These are phyloP conservation scores for Teunomyces barrocoloradensis DNA, from an alignment of 805 yeast genomes.

Conservation along the genomic window DNA sequence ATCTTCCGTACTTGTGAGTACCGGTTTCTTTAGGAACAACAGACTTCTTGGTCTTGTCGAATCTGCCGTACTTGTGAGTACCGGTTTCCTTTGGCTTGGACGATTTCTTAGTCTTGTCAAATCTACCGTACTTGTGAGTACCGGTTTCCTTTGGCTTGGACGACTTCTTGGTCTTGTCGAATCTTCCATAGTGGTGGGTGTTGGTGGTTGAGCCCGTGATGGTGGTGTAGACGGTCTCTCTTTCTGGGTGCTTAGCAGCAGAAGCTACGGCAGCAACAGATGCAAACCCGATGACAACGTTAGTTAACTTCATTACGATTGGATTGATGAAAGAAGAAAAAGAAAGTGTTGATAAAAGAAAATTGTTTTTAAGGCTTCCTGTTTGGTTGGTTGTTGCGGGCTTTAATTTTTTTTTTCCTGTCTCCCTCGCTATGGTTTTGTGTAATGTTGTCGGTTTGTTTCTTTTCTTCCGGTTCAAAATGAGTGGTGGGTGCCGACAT, in stretches of 20 bases:
- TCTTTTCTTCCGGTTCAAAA: neutral
- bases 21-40: slow-evolving; percentile 24
- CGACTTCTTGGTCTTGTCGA: slow-evolving; percentile 47
- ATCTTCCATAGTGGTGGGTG: slow-evolving; percentile 58
- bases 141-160: slow-evolving; percentile 23
- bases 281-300: slow-evolving; percentile 39
- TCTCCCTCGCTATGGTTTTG: neutral
- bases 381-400: slow-evolving; percentile 3
- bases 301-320: slow-evolving; percentile 42
- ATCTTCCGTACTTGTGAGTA: slow-evolving; percentile 57
- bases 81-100: slow-evolving; percentile 25
- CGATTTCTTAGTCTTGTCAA: slow-evolving; percentile 36
- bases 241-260: slow-evolving; percentile 17
- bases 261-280: slow-evolving; percentile 30
- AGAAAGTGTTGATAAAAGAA: neutral
- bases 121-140: slow-evolving; percentile 29
- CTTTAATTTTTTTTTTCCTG: neutral
- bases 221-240: slow-evolving; percentile 22
- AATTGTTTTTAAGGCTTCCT: neutral
- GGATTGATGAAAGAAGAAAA: neutral
- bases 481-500: neutral
- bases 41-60: slow-evolving; percentile 45
- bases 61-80: slow-evolving; percentile 58
- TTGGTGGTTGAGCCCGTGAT: slow-evolving; percentile 23
- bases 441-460: slow-evolving; percentile 1